These are phyloP conservation scores for Candida berthetii DNA, from an alignment of 805 yeast genomes.

Conservation along the genomic window DNA sequence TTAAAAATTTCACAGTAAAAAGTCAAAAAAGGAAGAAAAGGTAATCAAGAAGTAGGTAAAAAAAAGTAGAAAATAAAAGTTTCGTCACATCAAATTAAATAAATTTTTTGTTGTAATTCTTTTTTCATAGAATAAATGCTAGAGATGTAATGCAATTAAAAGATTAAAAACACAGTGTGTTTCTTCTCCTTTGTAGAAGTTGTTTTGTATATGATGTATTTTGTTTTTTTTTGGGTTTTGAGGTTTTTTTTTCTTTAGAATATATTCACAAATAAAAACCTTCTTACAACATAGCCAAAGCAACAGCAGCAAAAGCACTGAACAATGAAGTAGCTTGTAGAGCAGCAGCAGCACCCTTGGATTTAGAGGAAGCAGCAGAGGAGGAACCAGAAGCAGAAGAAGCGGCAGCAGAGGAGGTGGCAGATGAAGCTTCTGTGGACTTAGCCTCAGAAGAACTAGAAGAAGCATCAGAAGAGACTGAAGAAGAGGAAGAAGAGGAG, in stretches of 20 bases:
- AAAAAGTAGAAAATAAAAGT: not conserved
- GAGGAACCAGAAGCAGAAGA: conserved; percentile 4
- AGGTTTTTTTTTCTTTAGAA: too few relatives aligned
- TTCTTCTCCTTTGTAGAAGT: too few relatives aligned
- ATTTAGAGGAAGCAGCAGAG: conserved; percentile 11
- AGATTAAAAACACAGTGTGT: too few relatives aligned
- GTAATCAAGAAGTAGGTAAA: not conserved
- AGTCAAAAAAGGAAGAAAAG: not conserved
- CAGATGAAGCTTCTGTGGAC: conserved; percentile 28
- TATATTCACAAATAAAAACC: too few relatives aligned
- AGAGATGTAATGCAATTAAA: not conserved
- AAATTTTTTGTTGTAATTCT: not conserved
- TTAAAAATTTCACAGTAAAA: too few relatives aligned
- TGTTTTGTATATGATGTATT: too few relatives aligned
- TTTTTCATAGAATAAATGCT: not conserved
- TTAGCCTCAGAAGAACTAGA: conserved; percentile 35
- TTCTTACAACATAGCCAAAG: conserved; percentile 42
- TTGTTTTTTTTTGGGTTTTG: too few relatives aligned
- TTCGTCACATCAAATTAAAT: not conserved
- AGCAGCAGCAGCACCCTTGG: conserved; percentile 31
- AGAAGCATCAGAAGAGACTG: conserved; percentile 21
- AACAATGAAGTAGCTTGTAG: conserved; percentile 42
- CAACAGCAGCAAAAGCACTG: conserved; percentile 42
- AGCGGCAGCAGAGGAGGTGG: conserved; percentile 13
- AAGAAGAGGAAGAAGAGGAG: conserved; percentile 23